A percentile compares a stretch with the other conserved stretches of the same genome.
Evolutionary conservation across 1,139 yeast species (phyloP).

Genomic region (Taiozyma sp.): DNA sequence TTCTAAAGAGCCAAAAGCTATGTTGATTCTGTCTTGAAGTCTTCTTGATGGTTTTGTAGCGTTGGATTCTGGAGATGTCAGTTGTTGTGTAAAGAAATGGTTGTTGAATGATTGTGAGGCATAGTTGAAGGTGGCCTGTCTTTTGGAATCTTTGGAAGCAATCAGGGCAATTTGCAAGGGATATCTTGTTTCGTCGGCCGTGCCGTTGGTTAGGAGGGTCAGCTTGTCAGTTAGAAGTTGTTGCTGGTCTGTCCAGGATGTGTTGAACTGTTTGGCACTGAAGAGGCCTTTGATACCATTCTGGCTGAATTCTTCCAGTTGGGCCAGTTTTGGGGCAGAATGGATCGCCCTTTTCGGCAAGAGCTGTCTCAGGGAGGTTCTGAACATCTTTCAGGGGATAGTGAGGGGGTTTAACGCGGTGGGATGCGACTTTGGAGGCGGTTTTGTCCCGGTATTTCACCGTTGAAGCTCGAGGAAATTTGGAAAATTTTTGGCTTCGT

Average conservation of each 20-base stretch:
- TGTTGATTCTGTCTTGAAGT: constrained; percentile 27
- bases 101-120: constrained; percentile 94
- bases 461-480: no score
- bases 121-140: constrained; percentile 70
- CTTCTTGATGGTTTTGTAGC: constrained; percentile 43
- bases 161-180: constrained; percentile 75
- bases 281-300: constrained; percentile 69
- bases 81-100: constrained; percentile 78
- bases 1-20: constrained; percentile 23
- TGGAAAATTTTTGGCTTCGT: not conserved
- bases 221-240: constrained; percentile 59
- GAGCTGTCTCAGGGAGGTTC: not conserved
- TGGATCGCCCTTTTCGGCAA: constrained; percentile 4
- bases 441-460: no score
- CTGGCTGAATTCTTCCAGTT: constrained; percentile 27
- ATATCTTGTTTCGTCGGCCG: constrained; percentile 69
- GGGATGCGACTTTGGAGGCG: no score
- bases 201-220: constrained; percentile 70
- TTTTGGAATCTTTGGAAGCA: constrained; percentile 65
- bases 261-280: constrained; percentile 58
- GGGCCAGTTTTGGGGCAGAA: constrained; percentile 42
- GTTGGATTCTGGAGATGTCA: constrained; percentile 30
- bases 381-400: not conserved
- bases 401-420: no score
- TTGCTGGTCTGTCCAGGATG: constrained; percentile 83